Conservation (phyloP, 2,329 filamentous ascomycete species). For the Acarospora socialis region DNA sequence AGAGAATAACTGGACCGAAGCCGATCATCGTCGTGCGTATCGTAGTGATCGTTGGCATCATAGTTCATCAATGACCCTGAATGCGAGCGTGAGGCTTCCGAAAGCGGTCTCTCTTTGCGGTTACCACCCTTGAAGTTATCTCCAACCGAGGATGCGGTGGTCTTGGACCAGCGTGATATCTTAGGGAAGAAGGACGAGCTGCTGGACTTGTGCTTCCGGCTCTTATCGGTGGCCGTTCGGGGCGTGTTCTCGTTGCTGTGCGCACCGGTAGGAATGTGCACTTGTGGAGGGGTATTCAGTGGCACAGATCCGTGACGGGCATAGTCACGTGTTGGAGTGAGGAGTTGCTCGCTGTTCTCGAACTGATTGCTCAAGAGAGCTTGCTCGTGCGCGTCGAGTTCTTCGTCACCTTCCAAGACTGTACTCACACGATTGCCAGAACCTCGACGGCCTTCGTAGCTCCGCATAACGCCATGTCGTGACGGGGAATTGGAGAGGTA, state of each 20-base stretch:
- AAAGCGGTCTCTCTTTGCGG: slow-evolving; percentile 46
- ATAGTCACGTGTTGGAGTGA: slow-evolving; percentile 46
- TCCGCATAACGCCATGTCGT: slow-evolving; percentile 18
- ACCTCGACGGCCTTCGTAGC: slow-evolving; percentile 36
- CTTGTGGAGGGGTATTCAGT: slow-evolving; percentile 30
- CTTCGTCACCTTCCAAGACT: slow-evolving; percentile 70
- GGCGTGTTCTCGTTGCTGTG: slow-evolving; percentile 70
- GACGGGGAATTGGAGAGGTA: slow-evolving; percentile 46
- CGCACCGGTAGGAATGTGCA: slow-evolving; percentile 28
- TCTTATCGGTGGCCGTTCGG: slow-evolving; percentile 47
- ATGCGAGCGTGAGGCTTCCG: slow-evolving; percentile 57
- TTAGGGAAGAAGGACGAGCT: slow-evolving; percentile 76
- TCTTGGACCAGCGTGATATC: slow-evolving; percentile 95
- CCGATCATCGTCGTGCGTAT: slow-evolving; percentile 31
- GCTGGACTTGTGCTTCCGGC: slow-evolving; percentile 78
- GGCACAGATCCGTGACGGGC: slow-evolving; percentile 30
- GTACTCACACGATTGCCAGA: slow-evolving; percentile 80
- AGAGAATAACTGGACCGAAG: slow-evolving; percentile 30
- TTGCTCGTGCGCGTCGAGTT: slow-evolving; percentile 45
- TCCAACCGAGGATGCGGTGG: slow-evolving; percentile 75
- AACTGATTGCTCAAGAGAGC: slow-evolving; percentile 39
- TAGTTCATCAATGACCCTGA: slow-evolving; percentile 58
- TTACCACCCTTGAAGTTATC: slow-evolving; percentile 59
- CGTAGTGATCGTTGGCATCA: slow-evolving; percentile 29
- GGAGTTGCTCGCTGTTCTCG: slow-evolving; percentile 44